Evolutionary conservation across 2,329 filamentous ascomycete genomes (phyloP), one percentile per base, ranked within the genome.

Genomic region (Fusarium compactum): DNA sequence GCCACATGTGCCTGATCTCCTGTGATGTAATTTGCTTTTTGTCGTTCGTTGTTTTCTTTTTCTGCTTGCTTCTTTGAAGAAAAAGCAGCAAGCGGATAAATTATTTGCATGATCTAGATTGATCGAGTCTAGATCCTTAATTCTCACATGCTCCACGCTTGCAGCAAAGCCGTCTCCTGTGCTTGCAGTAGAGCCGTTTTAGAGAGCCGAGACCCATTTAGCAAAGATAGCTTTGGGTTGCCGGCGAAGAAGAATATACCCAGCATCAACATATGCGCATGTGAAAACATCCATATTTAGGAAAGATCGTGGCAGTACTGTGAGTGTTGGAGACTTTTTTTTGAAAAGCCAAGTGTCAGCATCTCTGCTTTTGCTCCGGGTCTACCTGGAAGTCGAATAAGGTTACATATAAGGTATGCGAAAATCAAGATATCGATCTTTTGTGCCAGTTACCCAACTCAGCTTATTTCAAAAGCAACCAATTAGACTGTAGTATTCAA

Each of bases 211-310:
- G 30, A 16, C 15, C 30, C 30, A 32, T 32, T 7, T 2, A 4
- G 30, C 30, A 30, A 15, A 14, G 1, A 30, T 30, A 30, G 29
- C 29, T 15, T 30, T 15, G 9, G 5, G 1, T 2, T n/a, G 1
- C 18, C 34, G 34, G 5, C 4, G 9, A 0, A n/a, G 9, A 1
- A 11, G 3, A 38, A 34, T 6, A 27, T 1, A 27, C 3, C 25
- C 25, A 3, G 9, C 25, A 10, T 27, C 10, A 27, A 3, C 9
- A 27, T 1, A 1, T 27, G 10, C 4, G 4, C 10, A 27, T 27
- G 25, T 10, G 25, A 3, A 27, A 27, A 27, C 25, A 27, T 27
- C 25, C 25, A 27, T 27, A 3, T 27, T 27, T 18, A 18, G 32
- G 16, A 34, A 3, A 34, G 8, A 18, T 4, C 2, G 5, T 38